These are phyloP conservation scores for Gossypium bickii DNA, from an alignment of 345 rosid genomes.

Conservation along the genomic window DNA sequence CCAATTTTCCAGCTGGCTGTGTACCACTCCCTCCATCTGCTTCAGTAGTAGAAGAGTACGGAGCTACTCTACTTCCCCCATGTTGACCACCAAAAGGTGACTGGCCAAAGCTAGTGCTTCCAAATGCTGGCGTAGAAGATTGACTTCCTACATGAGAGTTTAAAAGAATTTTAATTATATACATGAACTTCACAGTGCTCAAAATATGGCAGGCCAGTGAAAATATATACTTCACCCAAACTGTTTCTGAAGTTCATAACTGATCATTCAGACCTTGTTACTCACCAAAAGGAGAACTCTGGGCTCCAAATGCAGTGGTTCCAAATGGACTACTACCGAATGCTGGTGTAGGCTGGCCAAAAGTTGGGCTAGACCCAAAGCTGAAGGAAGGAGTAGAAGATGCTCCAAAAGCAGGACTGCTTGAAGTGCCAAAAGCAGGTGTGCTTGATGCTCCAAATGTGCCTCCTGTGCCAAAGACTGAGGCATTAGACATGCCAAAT, in stretches of 20 bases:
- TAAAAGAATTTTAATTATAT: constrained; percentile 9
- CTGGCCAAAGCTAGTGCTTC: constrained; percentile 60
- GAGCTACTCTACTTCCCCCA: constrained; percentile 70
- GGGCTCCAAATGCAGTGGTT: constrained; percentile 62
- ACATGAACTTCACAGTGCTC: not conserved
- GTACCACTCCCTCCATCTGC: constrained; percentile 44
- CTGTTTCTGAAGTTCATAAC: not conserved
- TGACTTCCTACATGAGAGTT: constrained; percentile 50
- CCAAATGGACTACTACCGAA: constrained; percentile 75
- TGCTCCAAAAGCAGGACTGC: constrained; percentile 52
- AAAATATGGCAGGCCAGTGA: not conserved
- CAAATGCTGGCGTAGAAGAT: constrained; percentile 66
- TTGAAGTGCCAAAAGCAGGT: constrained; percentile 43
- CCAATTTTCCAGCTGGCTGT: constrained; percentile 68
- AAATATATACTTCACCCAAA: not conserved
- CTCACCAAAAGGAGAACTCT: constrained; percentile 65
- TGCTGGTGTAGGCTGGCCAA: constrained; percentile 68
- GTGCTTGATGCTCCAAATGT: constrained; percentile 21
- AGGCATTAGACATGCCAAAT: not conserved
- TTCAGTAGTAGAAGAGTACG: constrained; percentile 64
- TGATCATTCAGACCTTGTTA: not conserved
- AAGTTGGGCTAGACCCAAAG: constrained; percentile 63
- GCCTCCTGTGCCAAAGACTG: not conserved
- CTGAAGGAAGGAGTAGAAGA: constrained; percentile 53
- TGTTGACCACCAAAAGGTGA: constrained; percentile 68